Conservation (phyloP, 176 grass and related monocot species). For the Rhipidocladum racemiflorum region DNA sequence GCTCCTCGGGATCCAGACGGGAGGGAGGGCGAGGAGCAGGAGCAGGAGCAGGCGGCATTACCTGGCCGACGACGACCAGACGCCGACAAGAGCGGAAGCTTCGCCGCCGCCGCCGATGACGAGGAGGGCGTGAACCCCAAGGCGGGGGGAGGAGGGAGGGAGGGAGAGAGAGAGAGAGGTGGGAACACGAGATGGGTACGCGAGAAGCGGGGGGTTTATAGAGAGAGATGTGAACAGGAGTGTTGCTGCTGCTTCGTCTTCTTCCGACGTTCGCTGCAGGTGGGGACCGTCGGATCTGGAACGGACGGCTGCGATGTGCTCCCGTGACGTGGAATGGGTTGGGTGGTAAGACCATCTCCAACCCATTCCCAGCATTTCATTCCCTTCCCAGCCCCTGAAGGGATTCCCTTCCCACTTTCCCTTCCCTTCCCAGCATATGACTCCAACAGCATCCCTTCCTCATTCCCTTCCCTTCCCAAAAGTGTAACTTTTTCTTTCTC, state of each 20-base stretch:
- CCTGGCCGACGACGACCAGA: constrained; percentile 7
- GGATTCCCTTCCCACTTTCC: too few relatives aligned
- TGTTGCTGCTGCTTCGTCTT: neutral
- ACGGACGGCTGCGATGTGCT: neutral
- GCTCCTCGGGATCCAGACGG: constrained; percentile 1
- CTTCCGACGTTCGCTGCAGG: neutral
- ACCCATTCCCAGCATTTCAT: too few relatives aligned
- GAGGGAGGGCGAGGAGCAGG: neutral
- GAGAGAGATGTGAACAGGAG: neutral
- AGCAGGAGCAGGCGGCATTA: neutral
- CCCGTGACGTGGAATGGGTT: constrained; percentile 28
- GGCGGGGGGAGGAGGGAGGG: neutral
- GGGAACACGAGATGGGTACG: neutral
- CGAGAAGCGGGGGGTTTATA: neutral
- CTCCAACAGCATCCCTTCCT: too few relatives aligned
- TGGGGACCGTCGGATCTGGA: constrained; percentile 36
- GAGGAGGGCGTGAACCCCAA: constrained; percentile 17
- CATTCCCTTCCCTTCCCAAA: too few relatives aligned
- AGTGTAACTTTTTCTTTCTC: too few relatives aligned
- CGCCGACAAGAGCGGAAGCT: neutral
- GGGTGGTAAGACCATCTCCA: too few relatives aligned
- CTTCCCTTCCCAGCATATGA: too few relatives aligned
- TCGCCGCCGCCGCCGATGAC: neutral
- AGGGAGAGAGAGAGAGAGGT: too few relatives aligned
- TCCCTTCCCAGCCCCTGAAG: too few relatives aligned